Conservation (phyloP, 306 rosid species). For the Dalbergia cultrata region DNA sequence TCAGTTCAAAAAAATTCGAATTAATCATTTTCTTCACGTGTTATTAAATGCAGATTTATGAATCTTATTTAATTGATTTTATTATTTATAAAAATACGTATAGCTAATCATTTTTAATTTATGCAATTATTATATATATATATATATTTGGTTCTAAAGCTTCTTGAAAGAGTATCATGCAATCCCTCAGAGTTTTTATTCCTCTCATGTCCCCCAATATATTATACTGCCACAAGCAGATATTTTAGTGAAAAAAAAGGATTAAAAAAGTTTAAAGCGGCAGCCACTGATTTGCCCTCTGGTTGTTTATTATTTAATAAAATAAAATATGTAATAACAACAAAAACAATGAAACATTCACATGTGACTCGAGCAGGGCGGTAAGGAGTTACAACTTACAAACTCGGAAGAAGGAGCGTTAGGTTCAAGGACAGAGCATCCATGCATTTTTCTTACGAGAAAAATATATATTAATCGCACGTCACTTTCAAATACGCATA, state of each 20-base stretch:
- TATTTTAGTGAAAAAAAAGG: not conserved
- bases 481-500: no score
- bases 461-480: no score
- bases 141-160: no score
- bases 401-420: not conserved
- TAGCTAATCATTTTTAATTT: no score
- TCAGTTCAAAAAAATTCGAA: no score
- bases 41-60: no score
- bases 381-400: not conserved
- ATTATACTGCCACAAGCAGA: not conserved
- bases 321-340: constrained; percentile 15
- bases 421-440: not conserved
- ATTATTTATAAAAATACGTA: no score
- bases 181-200: not conserved
- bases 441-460: not conserved
- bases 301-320: not conserved
- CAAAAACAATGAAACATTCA: constrained; percentile 40
- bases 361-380: constrained; percentile 29
- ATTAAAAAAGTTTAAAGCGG: constrained; percentile 20
- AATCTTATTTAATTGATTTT: no score
- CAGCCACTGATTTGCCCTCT: constrained; percentile 31
- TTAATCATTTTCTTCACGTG: no score
- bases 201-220: not conserved
- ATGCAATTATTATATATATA: no score
- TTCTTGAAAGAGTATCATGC: not conserved